A percentile compares a stretch with the other conserved stretches of the same genome.
phyloP scores from a whole-genome alignment of 176 grass and related monocot genomes.

The sorghum (Sorghum bicolor) region Sorghum_bicolor_NCBIv3 NC_012878.2:5336001-5336500 shows the following conservation, averaged over 20 bases:
- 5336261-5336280: conserved; percentile 10
- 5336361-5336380: conserved; percentile 88
- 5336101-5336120: conserved; percentile 81
- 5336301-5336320: conserved; percentile 69
- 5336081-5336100: conserved; percentile 90
- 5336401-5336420: background rate
- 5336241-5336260: conserved; percentile 60
- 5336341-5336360: conserved; percentile 71
- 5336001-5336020: background rate
- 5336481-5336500: background rate
- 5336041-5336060: background rate
- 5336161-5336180: conserved; percentile 21
- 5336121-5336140: conserved; percentile 81
- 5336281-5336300: conserved; percentile 14
- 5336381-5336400: conserved; percentile 35
- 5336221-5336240: conserved; percentile 3
- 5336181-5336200: background rate
- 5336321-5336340: conserved; percentile 87
- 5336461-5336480: background rate
- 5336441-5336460: conserved; percentile 1
- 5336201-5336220: background rate
- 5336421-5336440: background rate
- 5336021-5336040: background rate
- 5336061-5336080: background rate
- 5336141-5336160: conserved; percentile 81